These are phyloP conservation scores for Neonectria magnoliae DNA, from an alignment of 2,329 filamentous ascomycete genomes.

Conservation along the genomic window DNA sequence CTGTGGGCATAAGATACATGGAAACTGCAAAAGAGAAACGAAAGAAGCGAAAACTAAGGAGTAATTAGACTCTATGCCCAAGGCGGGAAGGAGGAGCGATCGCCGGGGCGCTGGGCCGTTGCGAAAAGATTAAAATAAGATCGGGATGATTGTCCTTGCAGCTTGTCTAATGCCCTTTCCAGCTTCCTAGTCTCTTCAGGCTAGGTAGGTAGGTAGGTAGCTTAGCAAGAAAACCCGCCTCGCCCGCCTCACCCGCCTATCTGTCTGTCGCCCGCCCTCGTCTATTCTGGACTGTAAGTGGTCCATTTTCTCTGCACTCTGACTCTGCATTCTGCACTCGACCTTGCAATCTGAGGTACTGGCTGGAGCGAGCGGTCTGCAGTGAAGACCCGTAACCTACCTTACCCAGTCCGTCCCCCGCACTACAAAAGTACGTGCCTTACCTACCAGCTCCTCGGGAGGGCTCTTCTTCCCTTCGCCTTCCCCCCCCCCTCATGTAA, in stretches of 20 bases:
- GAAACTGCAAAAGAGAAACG: too few relatives aligned
- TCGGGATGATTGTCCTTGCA: conserved; percentile 20
- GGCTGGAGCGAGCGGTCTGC: too few relatives aligned
- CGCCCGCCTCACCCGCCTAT: conserved; percentile 16
- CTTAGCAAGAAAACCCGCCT: conserved; percentile 11
- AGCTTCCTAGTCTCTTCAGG: not conserved
- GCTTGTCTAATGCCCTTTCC: not conserved
- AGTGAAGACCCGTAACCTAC: too few relatives aligned
- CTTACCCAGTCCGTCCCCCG: too few relatives aligned
- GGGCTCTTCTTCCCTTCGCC: too few relatives aligned
- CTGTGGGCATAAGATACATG: too few relatives aligned
- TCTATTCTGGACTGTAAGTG: not conserved
- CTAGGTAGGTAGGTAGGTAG: too few relatives aligned
- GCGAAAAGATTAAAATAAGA: conserved; percentile 1
- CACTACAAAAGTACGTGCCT: too few relatives aligned
- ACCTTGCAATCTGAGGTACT: too few relatives aligned
- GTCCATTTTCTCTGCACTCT: not conserved
- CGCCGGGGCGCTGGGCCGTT: conserved; percentile 12
- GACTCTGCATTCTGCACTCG: not conserved
- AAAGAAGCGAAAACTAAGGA: not conserved
- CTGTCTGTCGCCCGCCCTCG: too few relatives aligned
- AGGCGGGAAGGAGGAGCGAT: not conserved
- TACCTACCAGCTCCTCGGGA: not conserved
- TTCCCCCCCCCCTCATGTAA: too few relatives aligned
- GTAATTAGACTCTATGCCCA: not conserved